These are phyloP conservation scores for Xylariaceae sp. DNA, from an alignment of 2,329 filamentous ascomycete species.

Conservation along the genomic window DNA sequence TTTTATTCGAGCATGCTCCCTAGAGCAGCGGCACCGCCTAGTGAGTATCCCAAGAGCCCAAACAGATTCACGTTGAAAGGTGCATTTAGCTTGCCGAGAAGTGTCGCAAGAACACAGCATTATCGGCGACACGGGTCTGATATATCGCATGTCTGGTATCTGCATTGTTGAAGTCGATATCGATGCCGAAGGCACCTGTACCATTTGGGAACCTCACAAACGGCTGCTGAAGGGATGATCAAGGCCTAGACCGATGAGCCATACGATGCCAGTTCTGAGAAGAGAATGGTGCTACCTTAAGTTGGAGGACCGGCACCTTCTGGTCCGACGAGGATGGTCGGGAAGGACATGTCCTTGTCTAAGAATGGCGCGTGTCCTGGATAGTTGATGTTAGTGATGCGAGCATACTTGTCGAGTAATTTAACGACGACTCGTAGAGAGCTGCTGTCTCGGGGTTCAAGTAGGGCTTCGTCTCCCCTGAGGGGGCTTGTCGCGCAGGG, in stretches of 20 bases:
- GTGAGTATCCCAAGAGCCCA: constrained; percentile 18
- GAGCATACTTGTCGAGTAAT: constrained; percentile 19
- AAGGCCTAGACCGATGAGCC: constrained; percentile 20
- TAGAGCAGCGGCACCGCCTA: constrained; percentile 19
- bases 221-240: constrained; percentile 27
- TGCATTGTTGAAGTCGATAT: constrained; percentile 2
- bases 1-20: background rate
- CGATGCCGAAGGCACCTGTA: constrained; percentile 21
- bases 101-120: background rate
- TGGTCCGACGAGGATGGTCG: constrained; percentile 19
- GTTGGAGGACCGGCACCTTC: constrained; percentile 8
- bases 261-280: constrained; percentile 15
- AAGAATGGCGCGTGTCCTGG: constrained; percentile 7
- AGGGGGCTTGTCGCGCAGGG: constrained; percentile 21
- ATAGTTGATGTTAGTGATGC: constrained; percentile 20
- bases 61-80: constrained; percentile 6
- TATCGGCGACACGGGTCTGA: background rate
- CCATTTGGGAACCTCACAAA: constrained; percentile 27
- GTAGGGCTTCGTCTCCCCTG: constrained; percentile 17
- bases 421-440: constrained; percentile 13
- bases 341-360: background rate
- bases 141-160: background rate
- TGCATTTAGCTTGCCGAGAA: constrained; percentile 3
- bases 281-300: constrained; percentile 12
- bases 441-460: constrained; percentile 22